Conservation (phyloP, 129 eudicot species). For the Chrysanthemum seticuspe region DNA sequence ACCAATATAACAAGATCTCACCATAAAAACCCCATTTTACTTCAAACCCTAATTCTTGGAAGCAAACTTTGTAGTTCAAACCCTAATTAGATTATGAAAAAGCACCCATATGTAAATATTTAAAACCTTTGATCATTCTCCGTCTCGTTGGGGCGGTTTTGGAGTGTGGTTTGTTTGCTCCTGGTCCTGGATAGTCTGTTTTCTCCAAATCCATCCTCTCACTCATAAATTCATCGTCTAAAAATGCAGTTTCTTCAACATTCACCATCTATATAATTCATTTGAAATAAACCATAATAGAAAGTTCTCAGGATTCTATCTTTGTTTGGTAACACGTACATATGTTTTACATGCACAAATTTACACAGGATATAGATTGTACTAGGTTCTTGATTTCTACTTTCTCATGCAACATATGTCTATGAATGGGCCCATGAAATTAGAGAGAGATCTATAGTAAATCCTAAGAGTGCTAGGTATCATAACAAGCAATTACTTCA, state of each 20-base stretch:
- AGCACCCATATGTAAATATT: slow-evolving; percentile 15
- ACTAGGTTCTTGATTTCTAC: slow-evolving; percentile 37
- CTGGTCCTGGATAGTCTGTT: slow-evolving; percentile 58
- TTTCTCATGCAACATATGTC: slow-evolving; percentile 32
- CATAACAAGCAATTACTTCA: too few relatives aligned
- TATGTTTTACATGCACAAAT: slow-evolving; percentile 1
- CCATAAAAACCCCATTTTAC: slow-evolving; percentile 23
- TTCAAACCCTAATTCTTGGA: slow-evolving; percentile 26
- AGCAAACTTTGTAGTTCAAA: slow-evolving; percentile 18
- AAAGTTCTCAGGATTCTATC: neutral
- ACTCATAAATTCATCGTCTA: slow-evolving; percentile 33
- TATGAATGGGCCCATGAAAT: too few relatives aligned
- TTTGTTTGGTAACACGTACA: slow-evolving; percentile 18
- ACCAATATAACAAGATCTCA: slow-evolving; percentile 20
- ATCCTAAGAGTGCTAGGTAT: too few relatives aligned
- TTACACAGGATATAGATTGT: slow-evolving; percentile 17
- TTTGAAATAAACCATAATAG: slow-evolving; percentile 2
- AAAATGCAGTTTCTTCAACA: slow-evolving; percentile 26
- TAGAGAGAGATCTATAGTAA: too few relatives aligned
- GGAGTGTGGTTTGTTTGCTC: slow-evolving; percentile 60
- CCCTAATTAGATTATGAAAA: slow-evolving; percentile 29
- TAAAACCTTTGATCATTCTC: slow-evolving; percentile 16
- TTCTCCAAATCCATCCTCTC: slow-evolving; percentile 53
- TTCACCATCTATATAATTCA: slow-evolving; percentile 29
- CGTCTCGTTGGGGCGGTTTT: slow-evolving; percentile 37